Percentiles rank a stretch among this genome's conserved stretches.
Conservation (phyloP, 2,329 filamentous ascomycete species). For the Thielaviopsis euricoi region DNA sequence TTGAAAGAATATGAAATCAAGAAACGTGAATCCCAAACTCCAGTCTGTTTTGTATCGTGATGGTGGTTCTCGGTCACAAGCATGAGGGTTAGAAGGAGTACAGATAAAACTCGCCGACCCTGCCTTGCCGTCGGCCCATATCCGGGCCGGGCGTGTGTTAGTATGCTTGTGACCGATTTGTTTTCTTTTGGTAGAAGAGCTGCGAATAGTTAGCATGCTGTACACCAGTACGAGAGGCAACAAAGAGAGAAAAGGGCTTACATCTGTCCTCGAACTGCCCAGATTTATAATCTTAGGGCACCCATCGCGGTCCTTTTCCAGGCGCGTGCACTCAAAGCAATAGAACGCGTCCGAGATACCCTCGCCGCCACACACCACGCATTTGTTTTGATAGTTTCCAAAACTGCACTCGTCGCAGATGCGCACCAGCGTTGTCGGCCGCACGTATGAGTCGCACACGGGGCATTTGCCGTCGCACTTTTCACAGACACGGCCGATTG, state of each 20-base stretch:
- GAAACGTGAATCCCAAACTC: conserved; percentile 2
- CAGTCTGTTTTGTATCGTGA: neutral
- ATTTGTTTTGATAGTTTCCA: conserved; percentile 99
- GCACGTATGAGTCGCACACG: conserved; percentile 97
- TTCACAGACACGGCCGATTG: conserved; percentile 96
- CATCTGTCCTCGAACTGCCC: conserved; percentile 85
- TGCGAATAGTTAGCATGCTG: conserved; percentile 20
- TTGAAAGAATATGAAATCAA: neutral
- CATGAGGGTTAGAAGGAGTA: neutral
- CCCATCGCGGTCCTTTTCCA: conserved; percentile 93
- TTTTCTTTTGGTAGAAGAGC: conserved; percentile 52
- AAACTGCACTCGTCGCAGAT: conserved; percentile 99
- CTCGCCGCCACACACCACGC: conserved; percentile 94
- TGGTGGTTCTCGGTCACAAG: conserved; percentile 4
- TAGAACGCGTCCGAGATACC: conserved; percentile 98
- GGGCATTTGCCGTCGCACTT: conserved; percentile 99
- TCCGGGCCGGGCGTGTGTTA: conserved; percentile 33
- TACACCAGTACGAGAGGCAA: conserved; percentile 24
- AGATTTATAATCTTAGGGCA: conserved; percentile 99
- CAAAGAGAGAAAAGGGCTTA: conserved; percentile 30
- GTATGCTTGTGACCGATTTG: conserved; percentile 39
- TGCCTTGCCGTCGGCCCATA: neutral
- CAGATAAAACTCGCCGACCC: neutral
- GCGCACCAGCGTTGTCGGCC: conserved; percentile 87
- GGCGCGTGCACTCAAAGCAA: conserved; percentile 93